Base-by-base conservation (phyloP, 108 stramenopile species). In the Nannochloropsis salina region DNA sequence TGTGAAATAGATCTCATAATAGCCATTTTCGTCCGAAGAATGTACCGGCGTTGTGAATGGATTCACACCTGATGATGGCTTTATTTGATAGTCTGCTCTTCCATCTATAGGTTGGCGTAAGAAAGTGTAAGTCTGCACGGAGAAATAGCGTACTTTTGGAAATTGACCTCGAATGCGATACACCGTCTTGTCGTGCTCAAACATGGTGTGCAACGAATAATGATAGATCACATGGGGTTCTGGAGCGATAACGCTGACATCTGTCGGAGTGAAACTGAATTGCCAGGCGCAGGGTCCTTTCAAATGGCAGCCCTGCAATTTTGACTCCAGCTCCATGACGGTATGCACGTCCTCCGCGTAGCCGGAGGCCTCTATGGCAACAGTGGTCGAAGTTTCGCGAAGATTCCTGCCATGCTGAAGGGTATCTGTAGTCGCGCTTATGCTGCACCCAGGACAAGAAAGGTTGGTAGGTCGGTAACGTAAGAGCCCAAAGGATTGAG, bases 221-320 rank as follows among this genome's bases (percentile, higher is more conserved):
- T 74, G 61, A n/a, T 74, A 74, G 3, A 74, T 74, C 20, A 74
- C 61, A 74, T 74, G 61, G 61, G 61, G 61, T 2, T 74, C 61
- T n/a, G 61, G 61, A 4, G 61, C 61, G 61, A 74, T 74, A n/a
- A 74, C 61, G n/a, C 61, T 74, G 61, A 74, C 61, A n/a, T 74
- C 61, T 2, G 61, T 74, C 2, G 61, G 61, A 15, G 61, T 74
- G 61, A 74, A 74, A n/a, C 61, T 74, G 61, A 74, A 74, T 0
- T 74, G 61, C 61, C 61, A 74, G 61, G 61, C 61, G 61, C 61
- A 74, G 61, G 61, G 61, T n/a, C 61, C 61, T n/a, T 74, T 74
- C 20, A 74, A n/a, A n/a, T 74, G 61, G 61, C 61, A 74, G 4
- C 61, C 61, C 20, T 15, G 1, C 61, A 74, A n/a, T n/a, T 74